Evolutionary conservation across 345 rosid species (phyloP), one percentile per base, ranked within the genome.

Genomic region (Eucalyptus brandiana): DNA sequence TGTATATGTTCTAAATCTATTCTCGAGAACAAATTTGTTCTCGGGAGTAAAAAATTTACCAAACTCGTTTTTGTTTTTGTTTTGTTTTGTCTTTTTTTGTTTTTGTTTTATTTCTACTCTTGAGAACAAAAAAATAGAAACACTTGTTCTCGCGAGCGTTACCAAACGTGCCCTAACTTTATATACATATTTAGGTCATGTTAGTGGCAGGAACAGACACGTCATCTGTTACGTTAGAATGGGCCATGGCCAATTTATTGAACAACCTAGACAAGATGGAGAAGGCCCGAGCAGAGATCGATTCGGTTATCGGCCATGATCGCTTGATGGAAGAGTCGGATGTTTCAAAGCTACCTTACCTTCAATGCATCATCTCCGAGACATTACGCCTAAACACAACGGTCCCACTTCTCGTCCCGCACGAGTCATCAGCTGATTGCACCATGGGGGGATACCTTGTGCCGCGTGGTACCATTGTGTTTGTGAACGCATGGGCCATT

Each of bases 191-290:
- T 80, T 28, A 80, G 83, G 86, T 24, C 9, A 85, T 94, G 65
- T 19, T 94, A 28, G 19, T 91, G 30, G 96, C 93, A 2, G 95
- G 94, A 69, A 92, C 96, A 3, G 94, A 93, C 67, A 94, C 58
- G 58, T 47, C 94, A 3, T 87, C 91, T 1, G 89, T 87, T 14
- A 93, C 95, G 3, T 12, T 94, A 67, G 95, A 94, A 88, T 95
- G 95, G 96, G 93, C 93, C 7, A 45, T 94, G 91, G 37, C 96
- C 5, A 92, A 90, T 87, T 87, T 95, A 28, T 50, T 94, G 62
- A 93, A 93, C 90, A 90, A 93, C 87, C 94, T 90, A 5, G 37
- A 91, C 4, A 86, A 89, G 69, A 87, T 93, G n/a, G 26, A 89
- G 86, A 94, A 94, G 87, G 95, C 93, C 1, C 90, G 51, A 88